These are phyloP conservation scores for Lactarius vividus DNA, from an alignment of 768 basidiomycete species.

Conservation along the genomic window DNA sequence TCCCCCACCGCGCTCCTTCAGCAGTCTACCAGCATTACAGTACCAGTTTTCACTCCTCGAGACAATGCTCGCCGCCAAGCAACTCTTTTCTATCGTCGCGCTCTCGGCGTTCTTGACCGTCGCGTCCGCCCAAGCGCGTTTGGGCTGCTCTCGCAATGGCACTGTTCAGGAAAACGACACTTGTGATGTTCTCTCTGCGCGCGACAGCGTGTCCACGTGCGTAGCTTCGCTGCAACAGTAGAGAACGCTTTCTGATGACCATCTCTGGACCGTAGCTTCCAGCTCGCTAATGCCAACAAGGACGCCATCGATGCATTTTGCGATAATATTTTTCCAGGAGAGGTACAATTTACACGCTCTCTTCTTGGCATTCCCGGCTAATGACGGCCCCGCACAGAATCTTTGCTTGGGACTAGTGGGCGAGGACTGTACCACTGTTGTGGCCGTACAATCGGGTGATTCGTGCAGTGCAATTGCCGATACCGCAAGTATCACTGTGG, in stretches of 20 bases:
- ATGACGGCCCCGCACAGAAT: not conserved
- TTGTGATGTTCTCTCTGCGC: constrained; percentile 53
- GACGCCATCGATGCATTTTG: constrained; percentile 51
- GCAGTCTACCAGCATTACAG: not conserved
- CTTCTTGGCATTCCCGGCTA: not conserved
- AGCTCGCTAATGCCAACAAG: constrained; percentile 53
- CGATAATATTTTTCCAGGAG: constrained; percentile 51
- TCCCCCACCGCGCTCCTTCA: not conserved
- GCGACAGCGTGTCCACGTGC: constrained; percentile 48
- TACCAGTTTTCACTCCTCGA: not conserved
- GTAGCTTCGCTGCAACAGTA: not conserved
- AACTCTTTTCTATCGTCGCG: constrained; percentile 7
- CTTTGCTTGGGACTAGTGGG: constrained; percentile 57
- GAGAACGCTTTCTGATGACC: not conserved
- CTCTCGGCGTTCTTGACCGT: constrained; percentile 9
- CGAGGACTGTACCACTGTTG: constrained; percentile 55
- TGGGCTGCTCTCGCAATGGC: constrained; percentile 50
- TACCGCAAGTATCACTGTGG: constrained; percentile 38
- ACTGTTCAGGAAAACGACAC: constrained; percentile 51
- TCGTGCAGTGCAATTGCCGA: constrained; percentile 46
- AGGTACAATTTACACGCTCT: constrained; percentile 35
- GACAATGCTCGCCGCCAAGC: constrained; percentile 3
- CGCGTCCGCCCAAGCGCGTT: not conserved
- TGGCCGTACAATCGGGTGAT: constrained; percentile 49
- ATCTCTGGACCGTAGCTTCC: constrained; percentile 42